Evolutionary conservation across 2,329 filamentous ascomycete genomes (phyloP), one percentile per base, ranked within the genome.

Genomic region (Colletotrichum horii): DNA sequence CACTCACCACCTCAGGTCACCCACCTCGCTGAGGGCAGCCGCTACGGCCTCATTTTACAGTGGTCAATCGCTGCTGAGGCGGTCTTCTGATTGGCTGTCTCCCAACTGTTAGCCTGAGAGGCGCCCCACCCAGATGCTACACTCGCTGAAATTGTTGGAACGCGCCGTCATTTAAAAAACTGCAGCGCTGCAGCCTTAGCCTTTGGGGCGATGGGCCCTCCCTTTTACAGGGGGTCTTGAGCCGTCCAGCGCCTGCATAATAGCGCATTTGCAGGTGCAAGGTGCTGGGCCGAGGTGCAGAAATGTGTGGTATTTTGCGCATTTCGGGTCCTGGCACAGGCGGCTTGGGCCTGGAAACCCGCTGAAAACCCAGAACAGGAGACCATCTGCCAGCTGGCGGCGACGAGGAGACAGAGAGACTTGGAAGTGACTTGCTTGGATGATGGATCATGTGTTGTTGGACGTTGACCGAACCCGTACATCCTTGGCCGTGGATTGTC

Each of bases 101-200:
- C 8, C 14, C 11, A 22, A 43, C 32, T 43, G 22, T 19, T 58
- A 58, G 61, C 24, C 32, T 4, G 32, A 14, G 14, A 11, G 34
- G 14, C 4, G 43, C 16, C 65, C 74, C 70, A 73, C 65, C 22
- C 19, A 58, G 14, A 66, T 69, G 70, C 32, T 76, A 76, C 73
- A 60, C 48, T 65, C 70, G 70, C 64, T 65, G 64, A 75, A 73
- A 75, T 73, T 75, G 70, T 75, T 69, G 64, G 70, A 73, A 73
- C 58, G 43, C 73, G 64, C 73, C 70, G 58, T 73, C 43, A 73
- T 75, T 75, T 34, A 12, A 34, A 22, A 62, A 71, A 38, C 67
- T 71, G 71, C 72, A 66, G 52, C 61, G 56, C 36, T 34, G 28
- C 58, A 32, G 32, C 55, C 22, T 72, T 71, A 71, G 67, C 58